Percentiles rank a stretch among this genome's conserved stretches.
phyloP scores from a whole-genome alignment of 2,329 filamentous ascomycete genomes.

The Exophiala sp. region DNA sequence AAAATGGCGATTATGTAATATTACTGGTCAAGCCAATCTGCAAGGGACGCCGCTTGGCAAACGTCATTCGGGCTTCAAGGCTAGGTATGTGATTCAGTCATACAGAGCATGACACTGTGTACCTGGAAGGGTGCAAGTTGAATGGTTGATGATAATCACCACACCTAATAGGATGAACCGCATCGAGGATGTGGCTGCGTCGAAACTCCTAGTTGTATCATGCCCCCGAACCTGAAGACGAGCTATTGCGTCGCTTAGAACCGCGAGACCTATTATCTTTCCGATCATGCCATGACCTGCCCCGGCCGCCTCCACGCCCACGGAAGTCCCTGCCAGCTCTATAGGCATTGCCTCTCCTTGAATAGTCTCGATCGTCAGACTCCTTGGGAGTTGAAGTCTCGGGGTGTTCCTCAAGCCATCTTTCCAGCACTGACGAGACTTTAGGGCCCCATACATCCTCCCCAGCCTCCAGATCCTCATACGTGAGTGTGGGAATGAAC shows the following conservation, averaged over 20 bases:
- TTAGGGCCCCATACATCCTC: slow-evolving; percentile 78
- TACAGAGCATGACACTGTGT: no score
- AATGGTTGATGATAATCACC: no score
- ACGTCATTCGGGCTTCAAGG: no score
- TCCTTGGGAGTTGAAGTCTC: slow-evolving; percentile 2
- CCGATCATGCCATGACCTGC: slow-evolving; percentile 15
- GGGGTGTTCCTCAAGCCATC: slow-evolving; percentile 44
- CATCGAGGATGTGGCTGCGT: no score
- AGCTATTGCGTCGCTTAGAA: slow-evolving; percentile 21
- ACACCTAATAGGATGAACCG: no score
- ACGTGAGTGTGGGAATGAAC: slow-evolving; percentile 62
- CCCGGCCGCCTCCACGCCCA: slow-evolving; percentile 2
- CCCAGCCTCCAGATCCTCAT: slow-evolving; percentile 65
- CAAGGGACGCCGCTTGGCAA: not conserved
- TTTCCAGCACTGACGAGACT: slow-evolving; percentile 54
- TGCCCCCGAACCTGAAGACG: slow-evolving; percentile 13
- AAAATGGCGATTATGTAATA: no score
- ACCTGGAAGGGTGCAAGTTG: no score
- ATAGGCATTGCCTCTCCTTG: slow-evolving; percentile 4
- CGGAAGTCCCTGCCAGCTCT: not conserved
- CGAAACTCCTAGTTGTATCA: not conserved
- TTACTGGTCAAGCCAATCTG: slow-evolving; percentile 2
- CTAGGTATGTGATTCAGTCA: no score
- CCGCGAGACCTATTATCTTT: not conserved
- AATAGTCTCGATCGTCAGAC: slow-evolving; percentile 14